Evolutionary conservation across 352 stramenopile species (phyloP), one percentile per base, ranked within the genome.

Genomic region (Chrysophaeum taylorii): DNA sequence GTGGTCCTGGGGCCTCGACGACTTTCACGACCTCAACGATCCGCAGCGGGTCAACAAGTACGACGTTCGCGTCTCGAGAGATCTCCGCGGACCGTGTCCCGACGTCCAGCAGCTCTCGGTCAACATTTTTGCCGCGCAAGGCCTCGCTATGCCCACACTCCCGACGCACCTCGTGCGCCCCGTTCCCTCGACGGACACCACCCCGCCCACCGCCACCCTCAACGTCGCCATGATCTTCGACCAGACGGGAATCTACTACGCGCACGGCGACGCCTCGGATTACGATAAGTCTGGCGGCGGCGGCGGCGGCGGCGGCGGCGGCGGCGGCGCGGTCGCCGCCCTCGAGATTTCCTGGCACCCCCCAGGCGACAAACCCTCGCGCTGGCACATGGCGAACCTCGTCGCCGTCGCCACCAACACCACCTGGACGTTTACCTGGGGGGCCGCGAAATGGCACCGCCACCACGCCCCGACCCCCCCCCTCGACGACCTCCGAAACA

Each of bases 1-100:
- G 48, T 60, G 48, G 48, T 18, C 48, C 48, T 60, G 48, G 48
- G 48, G 18, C 18, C 48, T 60, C 5, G 48, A 60, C 48, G 48
- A 5, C 48, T 15, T 21, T 5, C 48, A 60, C 48, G 48, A 60
- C 48, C 18, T 25, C 18, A 60, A 60, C 48, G 48, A 60, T 25
- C 48, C 48, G 48, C 48, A 60, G 48, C 48, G 48, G 18, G 18
- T 9, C 18, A 60, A 60, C 48, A 60, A 60, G 48, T 60, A 60
- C 25, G 33, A 31, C 48, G 33, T 60, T 25, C 18, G 48, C 18
- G 48, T 60, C 48, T 18, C 25, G 48, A 21, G 15, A 25, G 48
- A 60, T 21, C 9, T 25, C 18, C 18, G 18, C 18, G 48, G 48
- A 33, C 18, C 25, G 18, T 18, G 15, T 7, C 48, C 18, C 25